These are phyloP conservation scores for Penicillium robsamsonii DNA, from an alignment of 495 filamentous ascomycete genomes.

Conservation along the genomic window DNA sequence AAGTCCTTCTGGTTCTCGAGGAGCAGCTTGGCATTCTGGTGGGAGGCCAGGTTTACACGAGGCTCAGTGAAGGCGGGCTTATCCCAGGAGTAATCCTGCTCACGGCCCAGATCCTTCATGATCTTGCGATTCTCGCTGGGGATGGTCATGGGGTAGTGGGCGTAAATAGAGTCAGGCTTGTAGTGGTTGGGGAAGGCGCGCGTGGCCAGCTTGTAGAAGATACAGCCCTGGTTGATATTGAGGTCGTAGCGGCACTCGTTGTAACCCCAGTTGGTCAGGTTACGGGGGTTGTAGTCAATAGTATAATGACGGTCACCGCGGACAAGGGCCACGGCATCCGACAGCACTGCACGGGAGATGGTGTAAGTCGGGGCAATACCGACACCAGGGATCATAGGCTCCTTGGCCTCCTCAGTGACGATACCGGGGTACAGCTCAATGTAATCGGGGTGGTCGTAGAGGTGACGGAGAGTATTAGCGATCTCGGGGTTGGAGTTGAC, in stretches of 20 bases:
- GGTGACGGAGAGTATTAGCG: slow-evolving; percentile 48
- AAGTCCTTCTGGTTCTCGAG: slow-evolving; percentile 62
- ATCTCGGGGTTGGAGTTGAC: slow-evolving; percentile 60
- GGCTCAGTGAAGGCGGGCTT: slow-evolving; percentile 53
- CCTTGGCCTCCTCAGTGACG: slow-evolving; percentile 53
- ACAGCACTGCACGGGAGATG: slow-evolving; percentile 52
- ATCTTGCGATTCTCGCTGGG: slow-evolving; percentile 72
- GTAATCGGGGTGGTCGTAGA: slow-evolving; percentile 61
- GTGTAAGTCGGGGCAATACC: slow-evolving; percentile 59
- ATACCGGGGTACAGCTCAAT: slow-evolving; percentile 66
- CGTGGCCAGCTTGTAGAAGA: slow-evolving; percentile 80
- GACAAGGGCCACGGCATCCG: slow-evolving; percentile 54
- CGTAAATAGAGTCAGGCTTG: slow-evolving; percentile 77
- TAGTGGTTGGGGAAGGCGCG: slow-evolving; percentile 79
- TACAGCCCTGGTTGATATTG: slow-evolving; percentile 75
- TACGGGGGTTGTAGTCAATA: slow-evolving; percentile 67
- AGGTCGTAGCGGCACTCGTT: slow-evolving; percentile 70
- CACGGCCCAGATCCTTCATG: slow-evolving; percentile 66
- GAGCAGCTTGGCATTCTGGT: slow-evolving; percentile 61
- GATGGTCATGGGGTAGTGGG: slow-evolving; percentile 84
- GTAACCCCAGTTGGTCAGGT: slow-evolving; percentile 78
- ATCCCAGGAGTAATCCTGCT: slow-evolving; percentile 69
- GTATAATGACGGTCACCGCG: slow-evolving; percentile 55
- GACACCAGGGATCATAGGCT: slow-evolving; percentile 53
- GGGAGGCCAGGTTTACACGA: slow-evolving; percentile 56